Percentiles rank a stretch among this genome's conserved stretches.
phyloP scores from a whole-genome alignment of 2,329 filamentous ascomycete genomes.

The Penicillium paneum region DNA sequence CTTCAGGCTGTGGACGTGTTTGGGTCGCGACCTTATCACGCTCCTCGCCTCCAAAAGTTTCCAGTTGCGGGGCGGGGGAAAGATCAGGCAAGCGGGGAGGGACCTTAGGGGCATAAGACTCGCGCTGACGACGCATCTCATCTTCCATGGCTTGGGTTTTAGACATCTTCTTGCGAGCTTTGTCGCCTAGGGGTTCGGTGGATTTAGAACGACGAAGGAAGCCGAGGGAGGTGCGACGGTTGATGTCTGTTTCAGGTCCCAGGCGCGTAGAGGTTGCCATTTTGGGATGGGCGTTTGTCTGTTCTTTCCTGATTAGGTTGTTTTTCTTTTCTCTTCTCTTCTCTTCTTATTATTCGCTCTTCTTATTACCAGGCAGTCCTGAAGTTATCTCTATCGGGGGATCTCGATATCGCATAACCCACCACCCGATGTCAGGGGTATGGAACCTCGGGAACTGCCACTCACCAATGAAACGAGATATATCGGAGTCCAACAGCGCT shows the following conservation, averaged over 20 bases:
- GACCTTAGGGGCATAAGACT: constrained; percentile 54
- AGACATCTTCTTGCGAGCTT: constrained; percentile 40
- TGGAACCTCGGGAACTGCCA: neutral
- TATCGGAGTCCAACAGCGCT: constrained; percentile 1
- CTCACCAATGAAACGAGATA: constrained; percentile 1
- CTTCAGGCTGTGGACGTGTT: constrained; percentile 27
- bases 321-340: neutral
- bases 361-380: neutral
- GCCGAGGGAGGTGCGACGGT: constrained; percentile 51
- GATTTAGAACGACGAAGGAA: constrained; percentile 68
- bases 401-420: neutral
- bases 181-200: constrained; percentile 58
- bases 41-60: constrained; percentile 61
- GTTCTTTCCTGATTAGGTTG: constrained; percentile 11
- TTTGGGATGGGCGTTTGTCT: constrained; percentile 10
- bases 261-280: constrained; percentile 29
- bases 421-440: neutral
- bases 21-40: constrained; percentile 58
- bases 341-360: neutral
- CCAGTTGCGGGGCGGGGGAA: constrained; percentile 49
- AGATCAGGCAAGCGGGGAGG: constrained; percentile 55
- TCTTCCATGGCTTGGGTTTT: constrained; percentile 47
- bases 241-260: constrained; percentile 14
- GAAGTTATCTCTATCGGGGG: neutral
- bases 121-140: constrained; percentile 54